Base-by-base conservation (phyloP, 108 stramenopile species). In the Nitzschia inconspicua region DNA sequence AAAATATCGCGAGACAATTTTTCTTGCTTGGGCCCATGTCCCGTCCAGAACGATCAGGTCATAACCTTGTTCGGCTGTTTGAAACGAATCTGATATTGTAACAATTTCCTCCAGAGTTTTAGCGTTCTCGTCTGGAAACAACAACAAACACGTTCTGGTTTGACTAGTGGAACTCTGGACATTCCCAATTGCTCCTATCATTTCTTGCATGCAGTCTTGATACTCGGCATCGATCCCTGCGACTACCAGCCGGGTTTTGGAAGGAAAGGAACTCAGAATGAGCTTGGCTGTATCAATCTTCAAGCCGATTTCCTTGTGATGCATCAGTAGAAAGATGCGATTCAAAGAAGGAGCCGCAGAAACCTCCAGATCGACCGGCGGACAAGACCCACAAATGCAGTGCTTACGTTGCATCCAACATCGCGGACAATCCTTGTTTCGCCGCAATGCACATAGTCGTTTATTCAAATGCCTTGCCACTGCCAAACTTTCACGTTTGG, bases 281-380 rank as follows among this genome's bases (percentile, higher is more conserved):
- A 89, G 47, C 53, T 89, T 89, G 36, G 87, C 87, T 13, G 87
- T 89, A 57, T 89, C 87, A 4, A 89, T 80, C 16, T 61, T 70
- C 52, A 89, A 52, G 13, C 68, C 44, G 26, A 89, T 66, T 72
- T 89, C 87, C 55, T 83, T 85, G 65, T 89, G 83, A 64, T 89
- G 87, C 79, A 83, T 64, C 47, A 85, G 46, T 28, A 89, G 32
- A 70, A 85, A 89, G 11, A 89, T 61, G 10, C 81, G 72, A 49
- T 73, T 60, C 31, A 83, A 54, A 20, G 54, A 37, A 25, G 61
- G 61, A 6, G 29, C 26, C 11, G 31, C 18, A n/a, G 24, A 69
- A 29, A 11, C 51, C 60, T n/a, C 37, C 37, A 14, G n/a, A 16
- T 60, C 68, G 46, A 81, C 34, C 3, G 79, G 60, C 10, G 60